These are phyloP conservation scores for Russula foetens DNA, from an alignment of 768 basidiomycete species.

Conservation along the genomic window DNA sequence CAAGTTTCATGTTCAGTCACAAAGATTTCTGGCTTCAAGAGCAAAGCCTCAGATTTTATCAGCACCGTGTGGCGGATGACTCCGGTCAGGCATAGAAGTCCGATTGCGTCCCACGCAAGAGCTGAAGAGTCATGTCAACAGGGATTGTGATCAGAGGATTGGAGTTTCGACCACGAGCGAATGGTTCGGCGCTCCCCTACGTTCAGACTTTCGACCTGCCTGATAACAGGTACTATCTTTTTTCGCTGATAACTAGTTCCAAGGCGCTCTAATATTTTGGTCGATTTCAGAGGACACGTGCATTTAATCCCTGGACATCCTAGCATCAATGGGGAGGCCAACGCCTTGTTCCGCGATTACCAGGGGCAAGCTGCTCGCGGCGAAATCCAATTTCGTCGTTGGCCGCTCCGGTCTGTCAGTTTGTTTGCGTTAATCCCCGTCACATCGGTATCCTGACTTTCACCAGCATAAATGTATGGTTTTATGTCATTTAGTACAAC, in stretches of 20 bases:
- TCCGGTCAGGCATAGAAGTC: slow-evolving; percentile 16
- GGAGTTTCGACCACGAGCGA: slow-evolving; percentile 6
- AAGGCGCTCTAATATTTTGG: background rate
- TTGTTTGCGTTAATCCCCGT: background rate
- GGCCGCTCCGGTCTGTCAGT: slow-evolving; percentile 60
- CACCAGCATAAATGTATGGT: slow-evolving; percentile 59
- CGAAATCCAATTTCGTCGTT: slow-evolving; percentile 54
- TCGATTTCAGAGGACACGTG: slow-evolving; percentile 45
- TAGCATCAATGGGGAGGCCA: slow-evolving; percentile 35
- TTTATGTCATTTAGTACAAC: background rate
- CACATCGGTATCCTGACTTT: background rate
- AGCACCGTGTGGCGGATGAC: slow-evolving; percentile 15
- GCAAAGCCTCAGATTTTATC: slow-evolving; percentile 5
- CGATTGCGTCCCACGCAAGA: no score
- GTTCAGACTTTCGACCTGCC: slow-evolving; percentile 39
- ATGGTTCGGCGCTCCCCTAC: slow-evolving; percentile 22
- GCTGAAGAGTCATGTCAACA: slow-evolving; percentile 4
- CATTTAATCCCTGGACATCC: slow-evolving; percentile 42
- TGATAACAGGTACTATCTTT: slow-evolving; percentile 16
- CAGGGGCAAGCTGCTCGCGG: slow-evolving; percentile 55
- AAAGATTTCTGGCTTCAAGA: slow-evolving; percentile 18
- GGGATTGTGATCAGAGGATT: slow-evolving; percentile 15
- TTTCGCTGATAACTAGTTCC: background rate
- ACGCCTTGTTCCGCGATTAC: slow-evolving; percentile 55
- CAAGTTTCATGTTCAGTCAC: slow-evolving; percentile 2